Evolutionary conservation across 495 filamentous ascomycete genomes (phyloP).

Genomic region (Margaritispora aquatica): DNA sequence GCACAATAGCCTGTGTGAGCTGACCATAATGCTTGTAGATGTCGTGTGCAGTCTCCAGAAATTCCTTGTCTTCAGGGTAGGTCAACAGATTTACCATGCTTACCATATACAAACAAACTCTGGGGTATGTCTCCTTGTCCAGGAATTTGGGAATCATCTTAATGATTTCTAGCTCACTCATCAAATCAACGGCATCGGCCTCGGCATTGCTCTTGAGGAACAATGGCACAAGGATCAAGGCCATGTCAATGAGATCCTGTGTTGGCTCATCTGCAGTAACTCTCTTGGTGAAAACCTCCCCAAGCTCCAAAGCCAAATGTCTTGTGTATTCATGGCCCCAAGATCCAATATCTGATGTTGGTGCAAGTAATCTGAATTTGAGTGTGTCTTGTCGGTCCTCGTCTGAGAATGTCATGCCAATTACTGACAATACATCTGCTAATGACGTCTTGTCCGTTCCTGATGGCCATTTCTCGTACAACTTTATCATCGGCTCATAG

Average conservation of each 20-base stretch:
- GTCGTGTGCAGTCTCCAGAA: conserved; percentile 81
- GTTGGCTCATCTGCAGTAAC: conserved; percentile 48
- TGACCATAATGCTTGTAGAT: conserved; percentile 93
- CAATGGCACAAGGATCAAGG: conserved; percentile 79
- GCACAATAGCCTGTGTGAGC: conserved; percentile 83
- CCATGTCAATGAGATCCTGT: conserved; percentile 75
- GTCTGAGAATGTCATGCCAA: conserved; percentile 98
- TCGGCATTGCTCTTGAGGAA: conserved; percentile 97
- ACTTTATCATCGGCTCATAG: conserved; percentile 75
- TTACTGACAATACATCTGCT: conserved; percentile 92
- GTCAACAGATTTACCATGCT: conserved; percentile 98
- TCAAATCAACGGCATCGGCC: conserved; percentile 92
- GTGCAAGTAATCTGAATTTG: conserved; percentile 87
- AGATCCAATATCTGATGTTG: conserved; percentile 85
- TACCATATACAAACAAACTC: conserved; percentile 97
- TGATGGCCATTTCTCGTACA: conserved; percentile 82
- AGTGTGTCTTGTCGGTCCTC: conserved; percentile 93
- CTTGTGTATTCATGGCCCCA: conserved; percentile 99
- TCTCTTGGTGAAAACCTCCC: conserved; percentile 83
- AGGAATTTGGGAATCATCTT: conserved; percentile 82
- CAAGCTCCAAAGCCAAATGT: conserved; percentile 92
- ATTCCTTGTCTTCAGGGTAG: conserved; percentile 92
- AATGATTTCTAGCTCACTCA: conserved; percentile 96
- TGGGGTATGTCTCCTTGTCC: conserved; percentile 87
- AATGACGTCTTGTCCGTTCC: conserved; percentile 82